A percentile compares a stretch with the other conserved stretches of the same genome.
Conservation (phyloP, 2,329 filamentous ascomycete species). For the Acarospora socialis region DNA sequence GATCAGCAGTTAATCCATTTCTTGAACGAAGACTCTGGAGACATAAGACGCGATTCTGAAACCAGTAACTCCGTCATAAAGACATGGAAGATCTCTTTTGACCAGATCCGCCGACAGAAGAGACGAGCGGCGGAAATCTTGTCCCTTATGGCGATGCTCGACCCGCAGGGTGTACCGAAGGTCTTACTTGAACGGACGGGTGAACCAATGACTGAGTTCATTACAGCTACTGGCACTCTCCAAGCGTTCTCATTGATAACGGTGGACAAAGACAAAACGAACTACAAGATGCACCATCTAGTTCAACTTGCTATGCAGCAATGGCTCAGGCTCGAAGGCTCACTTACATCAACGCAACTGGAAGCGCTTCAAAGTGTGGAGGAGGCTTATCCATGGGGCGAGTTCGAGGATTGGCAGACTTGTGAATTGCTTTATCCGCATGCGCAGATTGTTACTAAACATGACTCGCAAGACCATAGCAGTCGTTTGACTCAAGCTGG, state of each 20-base stretch:
- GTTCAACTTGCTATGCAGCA: constrained; percentile 5
- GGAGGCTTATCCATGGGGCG: constrained; percentile 3
- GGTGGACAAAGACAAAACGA: neutral
- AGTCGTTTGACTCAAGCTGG: too few species aligned
- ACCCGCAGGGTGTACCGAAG: constrained; percentile 7
- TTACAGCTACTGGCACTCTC: constrained; percentile 7
- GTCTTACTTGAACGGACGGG: constrained; percentile 1
- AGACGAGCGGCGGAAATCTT: constrained; percentile 7
- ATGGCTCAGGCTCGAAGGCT: constrained; percentile 7
- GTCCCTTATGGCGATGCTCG: constrained; percentile 8
- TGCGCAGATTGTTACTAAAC: constrained; percentile 7
- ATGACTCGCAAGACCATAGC: too few species aligned
- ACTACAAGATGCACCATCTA: constrained; percentile 7
- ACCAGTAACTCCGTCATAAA: constrained; percentile 7
- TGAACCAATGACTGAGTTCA: constrained; percentile 8
- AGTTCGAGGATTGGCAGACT: constrained; percentile 7
- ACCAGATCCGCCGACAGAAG: constrained; percentile 7
- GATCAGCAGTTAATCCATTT: constrained; percentile 1
- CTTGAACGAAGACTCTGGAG: constrained; percentile 3
- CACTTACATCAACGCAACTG: neutral
- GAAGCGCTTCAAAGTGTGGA: constrained; percentile 2
- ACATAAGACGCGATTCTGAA: constrained; percentile 7
- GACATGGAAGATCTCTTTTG: constrained; percentile 10
- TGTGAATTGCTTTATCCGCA: constrained; percentile 7
- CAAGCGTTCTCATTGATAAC: constrained; percentile 10